Evolutionary conservation across 2,329 filamentous ascomycete genomes (phyloP), one percentile per base, ranked within the genome.

Genomic region (Coleophoma eucalyptorum): DNA sequence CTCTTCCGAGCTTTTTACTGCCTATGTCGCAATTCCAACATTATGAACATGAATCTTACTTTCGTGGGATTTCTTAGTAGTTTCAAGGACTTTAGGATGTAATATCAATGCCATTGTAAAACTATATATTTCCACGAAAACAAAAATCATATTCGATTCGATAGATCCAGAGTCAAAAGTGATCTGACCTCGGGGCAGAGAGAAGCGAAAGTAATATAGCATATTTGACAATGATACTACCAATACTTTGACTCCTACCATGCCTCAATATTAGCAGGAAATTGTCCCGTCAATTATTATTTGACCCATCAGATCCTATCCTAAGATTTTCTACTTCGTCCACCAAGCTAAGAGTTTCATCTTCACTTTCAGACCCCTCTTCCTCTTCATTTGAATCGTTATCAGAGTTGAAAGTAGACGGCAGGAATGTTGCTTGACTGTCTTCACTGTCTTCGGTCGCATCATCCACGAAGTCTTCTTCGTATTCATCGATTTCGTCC

Each of bases 271-370:
- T 34, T 18, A 5, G 43, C n/a, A 18, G 18, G 13, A 18, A 42
- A 42, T 8, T 15, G 18, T 42, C 13, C 12, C 18, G 11, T 10
- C 10, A 42, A 8, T 19, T 11, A 19, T 42, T 42, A 15, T 42
- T 19, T 42, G 16, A 42, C 38, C 18, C 16, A 42, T 42, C 18
- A 19, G 38, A 42, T 15, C 38, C 18, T 42, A 42, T 42, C 13
- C 38, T 19, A 19, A 42, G 38, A 42, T 42, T 42, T 42, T 42
- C 38, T 42, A 42, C 11, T 15, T 42, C 32, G 2, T 46, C 43
- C 20, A 46, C 43, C 20, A 46, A 46, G 6, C 4, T 31, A 46
- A 46, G 16, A 46, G 43, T 43, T 72, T 71, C 66, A 74, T 77
- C 57, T 76, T 56, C 51, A 61, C 60, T 13, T 58, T 64, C 13